Evolutionary conservation across 768 basidiomycete species (phyloP), one percentile per base, ranked within the genome.

Genomic region (Tulasnella calospora): DNA sequence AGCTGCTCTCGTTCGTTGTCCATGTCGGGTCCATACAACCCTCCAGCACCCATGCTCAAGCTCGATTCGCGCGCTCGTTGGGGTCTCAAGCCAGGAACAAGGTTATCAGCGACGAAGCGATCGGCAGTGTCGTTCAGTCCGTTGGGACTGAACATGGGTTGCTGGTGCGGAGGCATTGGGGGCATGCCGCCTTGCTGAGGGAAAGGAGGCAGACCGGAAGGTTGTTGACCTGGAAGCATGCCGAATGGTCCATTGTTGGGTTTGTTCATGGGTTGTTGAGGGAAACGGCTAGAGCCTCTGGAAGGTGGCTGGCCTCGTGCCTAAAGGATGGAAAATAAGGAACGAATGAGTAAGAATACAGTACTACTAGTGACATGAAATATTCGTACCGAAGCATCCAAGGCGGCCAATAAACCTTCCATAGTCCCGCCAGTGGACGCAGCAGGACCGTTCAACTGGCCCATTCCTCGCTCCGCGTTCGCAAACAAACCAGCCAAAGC

Each of bases 321-420:
- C 76, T 70, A 41, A 35, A 27, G 84, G 80, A 70, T 86, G 33
- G 44, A 61, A 17, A 86, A 36, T 84, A 83, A 67, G 80, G 82
- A 78, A 87, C 86, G 27, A 8, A 7, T 57, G 1, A 57, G 55
- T 3, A 27, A 57, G 55, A 21, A 3, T 57, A n/a, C 5, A 19
- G 5, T 8, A 21, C 12, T 23, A n/a, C 2, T 21, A 57, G 23
- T 57, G 6, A 57, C 55, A 15, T 23, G 27, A 27, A 41, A 15
- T 36, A 41, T 41, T 73, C 89, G 81, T 79, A 94, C 93, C 87
- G 93, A 92, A 35, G 89, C 87, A 33, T 88, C 92, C 77, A 95
- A 86, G 91, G 94, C 94, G 0, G 92, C 90, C 81, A 94, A 90
- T 41, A 95, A 88, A 78, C 94, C 94, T 80, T 93, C 92, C 88